phyloP scores from a whole-genome alignment of 441 rosid species.

The Theobroma grandiflorum region DNA sequence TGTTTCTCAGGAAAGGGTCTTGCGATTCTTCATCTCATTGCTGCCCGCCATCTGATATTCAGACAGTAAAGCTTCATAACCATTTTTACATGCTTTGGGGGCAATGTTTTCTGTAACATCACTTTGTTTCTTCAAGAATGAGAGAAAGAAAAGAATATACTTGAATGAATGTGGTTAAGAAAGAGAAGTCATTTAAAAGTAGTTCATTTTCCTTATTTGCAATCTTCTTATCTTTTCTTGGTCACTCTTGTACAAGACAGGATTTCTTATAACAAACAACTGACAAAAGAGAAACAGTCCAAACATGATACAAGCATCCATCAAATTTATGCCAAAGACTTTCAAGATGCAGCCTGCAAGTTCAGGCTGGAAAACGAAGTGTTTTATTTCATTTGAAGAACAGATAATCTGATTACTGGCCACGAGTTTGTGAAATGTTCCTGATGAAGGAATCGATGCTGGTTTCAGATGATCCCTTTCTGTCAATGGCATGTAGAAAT shows the following conservation, averaged over 20 bases:
- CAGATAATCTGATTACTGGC: neutral
- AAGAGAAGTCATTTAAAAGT: no score
- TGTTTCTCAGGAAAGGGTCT: neutral
- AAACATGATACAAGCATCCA: neutral
- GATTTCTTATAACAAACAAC: no score
- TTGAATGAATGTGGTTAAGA: no score
- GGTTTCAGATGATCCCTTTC: slow-evolving; percentile 41
- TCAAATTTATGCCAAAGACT: neutral
- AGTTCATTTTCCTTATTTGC: no score
- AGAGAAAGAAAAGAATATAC: no score
- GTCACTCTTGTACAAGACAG: no score
- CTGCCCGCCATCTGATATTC: no score
- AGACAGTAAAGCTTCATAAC: neutral
- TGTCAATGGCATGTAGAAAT: slow-evolving; percentile 17
- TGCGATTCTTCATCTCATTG: no score
- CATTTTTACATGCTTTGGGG: no score
- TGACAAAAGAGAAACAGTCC: neutral
- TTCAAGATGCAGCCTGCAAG: neutral
- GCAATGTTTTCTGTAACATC: no score
- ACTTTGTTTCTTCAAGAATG: no score
- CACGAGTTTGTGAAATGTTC: slow-evolving; percentile 24
- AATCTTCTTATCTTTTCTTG: no score
- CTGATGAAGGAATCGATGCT: slow-evolving; percentile 38
- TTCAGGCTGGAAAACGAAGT: neutral
- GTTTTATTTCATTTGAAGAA: neutral